Evolutionary conservation across 164 flowering plant species (phyloP).

Genomic region (Tinospora cordifolia): DNA sequence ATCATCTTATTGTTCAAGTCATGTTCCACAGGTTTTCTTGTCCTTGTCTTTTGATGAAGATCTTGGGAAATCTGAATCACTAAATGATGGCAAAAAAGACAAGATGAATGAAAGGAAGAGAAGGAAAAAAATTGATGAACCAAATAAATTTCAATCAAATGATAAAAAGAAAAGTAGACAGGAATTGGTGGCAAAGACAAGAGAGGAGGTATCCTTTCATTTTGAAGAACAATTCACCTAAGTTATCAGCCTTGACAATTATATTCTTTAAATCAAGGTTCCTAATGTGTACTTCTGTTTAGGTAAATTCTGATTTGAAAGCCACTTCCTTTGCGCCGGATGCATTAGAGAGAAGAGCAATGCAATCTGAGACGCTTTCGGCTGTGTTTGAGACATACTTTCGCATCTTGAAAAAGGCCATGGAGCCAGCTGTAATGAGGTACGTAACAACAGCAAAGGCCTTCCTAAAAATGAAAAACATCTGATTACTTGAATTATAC

Average conservation of each 20-base stretch:
- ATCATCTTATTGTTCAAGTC: neutral
- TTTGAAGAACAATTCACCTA: neutral
- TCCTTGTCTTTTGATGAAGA: slow-evolving; percentile 80
- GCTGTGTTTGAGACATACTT: slow-evolving; percentile 84
- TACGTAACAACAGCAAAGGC: slow-evolving; percentile 12
- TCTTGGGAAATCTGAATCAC: slow-evolving; percentile 41
- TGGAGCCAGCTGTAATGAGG: slow-evolving; percentile 39
- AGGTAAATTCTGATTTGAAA: slow-evolving; percentile 82
- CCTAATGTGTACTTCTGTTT: slow-evolving; percentile 12
- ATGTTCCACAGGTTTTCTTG: slow-evolving; percentile 56
- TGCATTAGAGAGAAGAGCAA: slow-evolving; percentile 40
- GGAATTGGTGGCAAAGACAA: slow-evolving; percentile 51
- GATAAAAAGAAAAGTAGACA: slow-evolving; percentile 54
- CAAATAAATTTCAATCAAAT: slow-evolving; percentile 30
- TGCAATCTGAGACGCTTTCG: slow-evolving; percentile 81
- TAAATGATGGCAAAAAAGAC: slow-evolving; percentile 28
- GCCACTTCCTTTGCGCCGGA: slow-evolving; percentile 62
- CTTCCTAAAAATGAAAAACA: neutral
- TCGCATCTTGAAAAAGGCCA: slow-evolving; percentile 65
- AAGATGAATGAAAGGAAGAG: slow-evolving; percentile 37
- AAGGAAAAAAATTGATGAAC: slow-evolving; percentile 38
- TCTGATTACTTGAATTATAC: neutral
- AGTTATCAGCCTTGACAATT: neutral
- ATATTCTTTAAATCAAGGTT: slow-evolving; percentile 2
- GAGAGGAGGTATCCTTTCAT: slow-evolving; percentile 60